Base-by-base conservation (phyloP, 148 eudicot species). In the Chenopodium album region DNA sequence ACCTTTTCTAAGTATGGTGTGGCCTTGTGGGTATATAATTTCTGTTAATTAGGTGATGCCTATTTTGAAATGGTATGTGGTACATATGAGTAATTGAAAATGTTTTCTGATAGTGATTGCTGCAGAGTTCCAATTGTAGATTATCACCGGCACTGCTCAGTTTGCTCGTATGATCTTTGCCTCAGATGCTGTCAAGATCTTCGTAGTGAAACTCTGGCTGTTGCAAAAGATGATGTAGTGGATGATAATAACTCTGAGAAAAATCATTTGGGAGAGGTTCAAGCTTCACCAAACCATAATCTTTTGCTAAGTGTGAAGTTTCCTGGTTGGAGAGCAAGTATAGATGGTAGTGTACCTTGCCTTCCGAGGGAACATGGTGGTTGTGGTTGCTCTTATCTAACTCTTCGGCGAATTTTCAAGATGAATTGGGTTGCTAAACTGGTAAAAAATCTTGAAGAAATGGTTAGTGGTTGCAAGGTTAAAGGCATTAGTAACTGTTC, bases 391-490 rank as follows among this genome's bases (percentile, higher is more conserved):
- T 79, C 87, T 48, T 73, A 83, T 73, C 78, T 95, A 79, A 87
- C 85, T 62, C 85, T 95, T 66, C 91, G 84, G 78, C 88, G 99
- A 73, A 95, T 93, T 78, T 95, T 95, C 80, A 95, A 95, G 88
- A 93, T 95, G 92, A 92, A 95, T 73, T 95, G 99, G 99, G 99
- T 93, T 87, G 94, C 98, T 50, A 93, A 92, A 88, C 85, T 95
- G 78, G 97, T 91, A 54, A 93, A 95, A 88, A 94, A 90, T 88
- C 86, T 94, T 5, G 98, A 93, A 85, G 99, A 95, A 88, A 93
- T 95, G 98, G 94, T 92, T 75, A 86, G 82, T 85, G 98, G 94
- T 79, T 95, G 99, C 82, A 92, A 84, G 85, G 83, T 89, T 78
- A 69, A 78, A 82, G 87, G 87, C 79, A 78, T 78, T 28, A 78